Percentiles rank a stretch among this genome's conserved stretches.
These are phyloP conservation scores for Penicillium sp. DNA, from an alignment of 2,329 filamentous ascomycete species.

Conservation along the genomic window DNA sequence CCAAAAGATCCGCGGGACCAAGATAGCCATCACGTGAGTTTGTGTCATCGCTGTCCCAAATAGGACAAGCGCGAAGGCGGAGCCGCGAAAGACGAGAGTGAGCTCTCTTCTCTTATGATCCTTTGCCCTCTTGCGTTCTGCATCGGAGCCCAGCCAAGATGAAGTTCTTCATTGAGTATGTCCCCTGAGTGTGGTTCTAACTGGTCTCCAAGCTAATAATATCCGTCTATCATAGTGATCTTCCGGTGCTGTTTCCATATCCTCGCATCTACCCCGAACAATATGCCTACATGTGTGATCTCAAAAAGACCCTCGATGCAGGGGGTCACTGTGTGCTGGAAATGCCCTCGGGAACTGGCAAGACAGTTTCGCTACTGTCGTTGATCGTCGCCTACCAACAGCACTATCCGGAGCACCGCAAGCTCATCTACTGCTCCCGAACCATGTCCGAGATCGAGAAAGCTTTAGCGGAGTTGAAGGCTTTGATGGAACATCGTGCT, in stretches of 20 bases:
- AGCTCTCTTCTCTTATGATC: slow-evolving; percentile 12
- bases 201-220: slow-evolving; percentile 10
- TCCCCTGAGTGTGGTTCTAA: slow-evolving; percentile 5
- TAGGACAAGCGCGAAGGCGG: slow-evolving; percentile 28
- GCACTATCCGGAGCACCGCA: slow-evolving; percentile 86
- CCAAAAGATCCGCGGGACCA: slow-evolving; percentile 19
- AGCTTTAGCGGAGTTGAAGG: slow-evolving; percentile 84
- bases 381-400: slow-evolving; percentile 97
- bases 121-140: slow-evolving; percentile 14
- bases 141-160: slow-evolving; percentile 50
- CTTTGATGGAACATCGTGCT: slow-evolving; percentile 89
- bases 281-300: slow-evolving; percentile 79
- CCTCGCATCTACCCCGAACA: slow-evolving; percentile 71
- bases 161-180: slow-evolving; percentile 76
- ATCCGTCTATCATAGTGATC: slow-evolving; percentile 48
- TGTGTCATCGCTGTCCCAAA: slow-evolving; percentile 34
- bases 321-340: slow-evolving; percentile 95
- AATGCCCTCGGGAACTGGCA: slow-evolving; percentile 98
- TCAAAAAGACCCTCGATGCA: slow-evolving; percentile 85
- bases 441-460: slow-evolving; percentile 99
- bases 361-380: slow-evolving; percentile 91
- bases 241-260: slow-evolving; percentile 71
- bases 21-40: slow-evolving; percentile 35
- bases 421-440: slow-evolving; percentile 97
- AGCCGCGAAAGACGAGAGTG: slow-evolving; percentile 15